phyloP scores from a whole-genome alignment of 495 filamentous ascomycete genomes.

The Podospora conica region DNA sequence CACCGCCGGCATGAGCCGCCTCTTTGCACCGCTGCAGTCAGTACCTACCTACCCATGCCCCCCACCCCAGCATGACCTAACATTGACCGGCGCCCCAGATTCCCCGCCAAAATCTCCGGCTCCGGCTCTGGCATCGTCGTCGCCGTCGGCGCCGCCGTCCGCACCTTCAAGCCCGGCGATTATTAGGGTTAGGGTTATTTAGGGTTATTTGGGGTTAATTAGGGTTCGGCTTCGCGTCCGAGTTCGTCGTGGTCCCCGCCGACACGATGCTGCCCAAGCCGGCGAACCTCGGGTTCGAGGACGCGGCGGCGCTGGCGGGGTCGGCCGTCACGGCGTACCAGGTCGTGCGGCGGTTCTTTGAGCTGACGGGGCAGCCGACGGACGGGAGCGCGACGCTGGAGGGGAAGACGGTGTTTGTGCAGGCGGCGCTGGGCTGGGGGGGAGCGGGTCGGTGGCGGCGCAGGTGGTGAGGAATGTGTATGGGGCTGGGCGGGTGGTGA shows the following conservation, averaged over 20 bases:
- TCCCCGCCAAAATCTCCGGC: constrained; percentile 25
- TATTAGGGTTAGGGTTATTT: no score
- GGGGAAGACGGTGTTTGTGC: constrained; percentile 52
- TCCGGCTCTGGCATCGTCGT: constrained; percentile 40
- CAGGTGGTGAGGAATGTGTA: constrained; percentile 51
- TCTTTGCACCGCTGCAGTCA: constrained; percentile 9
- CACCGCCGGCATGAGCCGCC: constrained; percentile 23
- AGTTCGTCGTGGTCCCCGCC: constrained; percentile 34
- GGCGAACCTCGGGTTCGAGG: constrained; percentile 24
- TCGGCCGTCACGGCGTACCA: constrained; percentile 40
- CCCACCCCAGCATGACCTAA: not conserved
- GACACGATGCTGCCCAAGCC: constrained; percentile 35
- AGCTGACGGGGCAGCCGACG: constrained; percentile 28
- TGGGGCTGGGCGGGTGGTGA: constrained; percentile 43
- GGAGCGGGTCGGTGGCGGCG: constrained; percentile 42
- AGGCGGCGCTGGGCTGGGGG: constrained; percentile 49
- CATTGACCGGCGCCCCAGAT: not conserved
- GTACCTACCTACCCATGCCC: constrained; percentile 7
- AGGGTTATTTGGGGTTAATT: no score
- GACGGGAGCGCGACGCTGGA: constrained; percentile 27
- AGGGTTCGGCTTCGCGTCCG: constrained; percentile 33
- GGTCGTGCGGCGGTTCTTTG: constrained; percentile 35
- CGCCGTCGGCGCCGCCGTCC: constrained; percentile 38
- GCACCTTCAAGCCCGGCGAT: constrained; percentile 33
- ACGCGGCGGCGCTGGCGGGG: constrained; percentile 33